These are phyloP conservation scores for Mallotus nudiflorus DNA, from an alignment of 345 rosid genomes.

Conservation along the genomic window DNA sequence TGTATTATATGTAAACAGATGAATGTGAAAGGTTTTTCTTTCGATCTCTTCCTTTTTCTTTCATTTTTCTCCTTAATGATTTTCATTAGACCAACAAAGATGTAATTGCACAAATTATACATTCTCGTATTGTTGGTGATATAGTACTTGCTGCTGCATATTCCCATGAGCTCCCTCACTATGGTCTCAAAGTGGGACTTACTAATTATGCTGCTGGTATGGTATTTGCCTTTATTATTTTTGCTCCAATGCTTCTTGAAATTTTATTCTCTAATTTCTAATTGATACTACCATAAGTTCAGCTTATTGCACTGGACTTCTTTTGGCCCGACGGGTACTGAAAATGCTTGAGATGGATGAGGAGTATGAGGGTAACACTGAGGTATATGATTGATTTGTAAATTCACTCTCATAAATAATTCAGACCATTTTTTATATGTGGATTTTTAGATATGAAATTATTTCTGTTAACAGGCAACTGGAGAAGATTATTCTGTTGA, in stretches of 20 bases:
- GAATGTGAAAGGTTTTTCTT: background rate
- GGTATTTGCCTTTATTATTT: background rate
- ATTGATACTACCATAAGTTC: background rate
- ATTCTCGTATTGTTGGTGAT: conserved; percentile 63
- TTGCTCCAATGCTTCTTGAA: background rate
- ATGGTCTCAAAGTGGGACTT: conserved; percentile 70
- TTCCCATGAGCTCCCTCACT: conserved; percentile 59
- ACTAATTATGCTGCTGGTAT: conserved; percentile 78
- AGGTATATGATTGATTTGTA: conserved; percentile 38
- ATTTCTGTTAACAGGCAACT: conserved; percentile 48
- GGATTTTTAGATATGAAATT: background rate
- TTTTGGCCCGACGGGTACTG: conserved; percentile 69
- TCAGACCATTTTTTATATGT: background rate
- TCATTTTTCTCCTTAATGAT: conserved; percentile 18
- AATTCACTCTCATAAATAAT: background rate
- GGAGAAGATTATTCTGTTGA: conserved; percentile 78
- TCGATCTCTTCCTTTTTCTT: background rate
- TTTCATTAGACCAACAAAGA: conserved; percentile 61
- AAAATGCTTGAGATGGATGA: conserved; percentile 68
- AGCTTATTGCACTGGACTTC: conserved; percentile 80
- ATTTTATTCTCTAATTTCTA: background rate
- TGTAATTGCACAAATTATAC: conserved; percentile 53
- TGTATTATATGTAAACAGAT: too few species aligned
- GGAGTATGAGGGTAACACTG: conserved; percentile 64
- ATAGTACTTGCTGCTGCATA: conserved; percentile 64